Evolutionary conservation across 495 filamentous ascomycete species (phyloP).

Genomic region (Terfezia boudieri): DNA sequence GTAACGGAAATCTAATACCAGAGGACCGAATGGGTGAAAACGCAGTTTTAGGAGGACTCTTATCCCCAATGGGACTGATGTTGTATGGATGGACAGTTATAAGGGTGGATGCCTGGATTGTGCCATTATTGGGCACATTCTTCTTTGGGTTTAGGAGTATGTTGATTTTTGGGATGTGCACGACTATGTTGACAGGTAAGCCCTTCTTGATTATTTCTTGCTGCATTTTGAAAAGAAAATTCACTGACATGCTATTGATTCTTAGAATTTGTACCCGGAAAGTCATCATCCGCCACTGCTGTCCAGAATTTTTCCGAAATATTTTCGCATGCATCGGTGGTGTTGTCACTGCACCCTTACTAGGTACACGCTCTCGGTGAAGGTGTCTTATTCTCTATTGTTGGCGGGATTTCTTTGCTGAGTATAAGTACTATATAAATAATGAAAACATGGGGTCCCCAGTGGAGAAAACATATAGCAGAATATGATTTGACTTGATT

Average conservation of each 20-base stretch:
- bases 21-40: constrained; percentile 87
- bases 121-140: constrained; percentile 51
- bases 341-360: constrained; percentile 51
- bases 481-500: not conserved
- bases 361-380: constrained; percentile 64
- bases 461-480: not conserved
- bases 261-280: constrained; percentile 64
- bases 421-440: constrained; percentile 14
- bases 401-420: constrained; percentile 41
- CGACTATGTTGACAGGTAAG: constrained; percentile 46
- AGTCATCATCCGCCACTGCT: constrained; percentile 54
- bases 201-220: not conserved
- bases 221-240: not conserved
- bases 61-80: constrained; percentile 48
- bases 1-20: constrained; percentile 31
- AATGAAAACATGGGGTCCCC: constrained; percentile 7
- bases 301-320: constrained; percentile 65
- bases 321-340: constrained; percentile 63
- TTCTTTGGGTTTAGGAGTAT: constrained; percentile 75
- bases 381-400: constrained; percentile 70
- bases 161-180: constrained; percentile 61
- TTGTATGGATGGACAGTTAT: constrained; percentile 47
- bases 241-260: constrained; percentile 3
- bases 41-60: constrained; percentile 52
- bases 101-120: constrained; percentile 30